phyloP scores from a whole-genome alignment of 352 stramenopile genomes.

The Pythium plurisporium region DNA sequence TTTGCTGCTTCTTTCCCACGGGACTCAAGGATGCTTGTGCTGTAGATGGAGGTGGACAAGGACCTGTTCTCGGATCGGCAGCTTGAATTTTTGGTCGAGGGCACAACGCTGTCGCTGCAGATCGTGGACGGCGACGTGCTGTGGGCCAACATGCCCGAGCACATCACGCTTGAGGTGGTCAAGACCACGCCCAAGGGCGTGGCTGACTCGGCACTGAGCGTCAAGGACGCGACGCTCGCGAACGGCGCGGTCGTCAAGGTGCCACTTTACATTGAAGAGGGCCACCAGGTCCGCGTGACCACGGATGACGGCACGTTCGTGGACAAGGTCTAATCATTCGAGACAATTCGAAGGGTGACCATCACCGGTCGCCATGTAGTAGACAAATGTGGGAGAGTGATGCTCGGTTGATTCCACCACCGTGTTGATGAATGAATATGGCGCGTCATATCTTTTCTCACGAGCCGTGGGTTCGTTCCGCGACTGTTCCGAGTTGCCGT shows the following conservation, averaged over 20 bases:
- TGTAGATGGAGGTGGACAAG: conserved; percentile 66
- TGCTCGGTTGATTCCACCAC: neutral
- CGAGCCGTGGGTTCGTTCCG: too few relatives aligned
- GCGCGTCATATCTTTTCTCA: neutral
- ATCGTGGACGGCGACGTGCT: conserved; percentile 82
- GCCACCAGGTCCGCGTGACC: conserved; percentile 66
- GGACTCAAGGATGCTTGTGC: neutral
- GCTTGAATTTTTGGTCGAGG: conserved; percentile 72
- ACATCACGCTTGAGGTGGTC: conserved; percentile 70
- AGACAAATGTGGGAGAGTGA: neutral
- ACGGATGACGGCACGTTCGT: conserved; percentile 77
- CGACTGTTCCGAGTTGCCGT: neutral
- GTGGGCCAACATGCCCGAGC: conserved; percentile 84
- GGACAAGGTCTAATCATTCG: conserved; percentile 50
- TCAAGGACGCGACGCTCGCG: conserved; percentile 78
- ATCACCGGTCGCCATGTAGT: neutral
- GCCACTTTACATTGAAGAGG: conserved; percentile 76
- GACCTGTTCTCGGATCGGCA: conserved; percentile 69
- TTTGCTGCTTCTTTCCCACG: neutral
- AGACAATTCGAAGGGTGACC: neutral
- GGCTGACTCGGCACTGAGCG: conserved; percentile 64
- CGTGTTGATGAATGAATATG: too few relatives aligned
- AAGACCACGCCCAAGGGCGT: conserved; percentile 80
- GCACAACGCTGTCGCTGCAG: conserved; percentile 77
- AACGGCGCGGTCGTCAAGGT: conserved; percentile 82